phyloP scores from a whole-genome alignment of 805 yeast species.

The Spathaspora gorwiae region DNA sequence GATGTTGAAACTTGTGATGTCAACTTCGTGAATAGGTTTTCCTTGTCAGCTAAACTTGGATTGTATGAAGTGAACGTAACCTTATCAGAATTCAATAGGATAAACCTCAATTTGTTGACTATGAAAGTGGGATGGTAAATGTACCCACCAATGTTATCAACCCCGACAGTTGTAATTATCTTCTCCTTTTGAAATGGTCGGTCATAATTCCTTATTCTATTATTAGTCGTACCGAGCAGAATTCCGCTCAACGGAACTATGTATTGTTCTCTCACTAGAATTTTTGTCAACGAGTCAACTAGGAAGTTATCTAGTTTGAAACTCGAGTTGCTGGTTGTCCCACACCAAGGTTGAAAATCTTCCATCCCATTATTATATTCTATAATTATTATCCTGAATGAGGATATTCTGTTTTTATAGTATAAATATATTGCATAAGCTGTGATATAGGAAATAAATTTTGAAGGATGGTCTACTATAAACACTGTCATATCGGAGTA shows the following conservation, averaged over 20 bases:
- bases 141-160: conserved; percentile 8
- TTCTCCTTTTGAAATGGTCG: no score
- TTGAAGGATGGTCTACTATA: conserved; percentile 14
- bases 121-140: conserved; percentile 15
- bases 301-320: conserved; percentile 3
- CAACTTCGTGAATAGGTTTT: neutral
- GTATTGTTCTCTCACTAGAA: no score
- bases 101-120: conserved; percentile 5
- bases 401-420: no score
- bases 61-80: conserved; percentile 1
- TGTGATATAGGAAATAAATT: conserved; percentile 6
- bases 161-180: neutral
- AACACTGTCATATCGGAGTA: no score
- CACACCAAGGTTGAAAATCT: conserved; percentile 23
- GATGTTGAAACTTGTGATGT: neutral
- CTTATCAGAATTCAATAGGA: conserved; percentile 3
- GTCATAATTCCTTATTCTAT: no score
- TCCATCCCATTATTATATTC: conserved; percentile 6
- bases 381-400: conserved; percentile 6
- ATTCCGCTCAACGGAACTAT: no score
- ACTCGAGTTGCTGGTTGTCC: conserved; percentile 12
- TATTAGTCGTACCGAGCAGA: no score
- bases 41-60: neutral
- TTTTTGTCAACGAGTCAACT: no score
- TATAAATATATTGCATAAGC: no score